These are phyloP conservation scores for Aristolochia californica DNA, from an alignment of 164 flowering plant genomes.

Conservation along the genomic window DNA sequence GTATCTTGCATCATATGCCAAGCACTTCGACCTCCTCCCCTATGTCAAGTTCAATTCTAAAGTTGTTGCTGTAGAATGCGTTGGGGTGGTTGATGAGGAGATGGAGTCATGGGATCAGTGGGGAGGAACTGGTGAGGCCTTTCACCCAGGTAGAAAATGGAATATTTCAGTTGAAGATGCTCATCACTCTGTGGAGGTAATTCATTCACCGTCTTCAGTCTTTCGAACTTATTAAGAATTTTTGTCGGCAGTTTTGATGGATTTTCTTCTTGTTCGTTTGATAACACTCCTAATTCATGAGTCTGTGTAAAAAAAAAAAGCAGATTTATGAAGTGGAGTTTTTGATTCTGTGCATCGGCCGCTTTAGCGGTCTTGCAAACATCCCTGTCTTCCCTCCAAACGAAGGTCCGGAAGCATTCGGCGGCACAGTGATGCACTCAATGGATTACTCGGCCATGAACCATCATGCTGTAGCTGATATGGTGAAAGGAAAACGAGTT, in stretches of 20 bases:
- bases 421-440: slow-evolving; percentile 44
- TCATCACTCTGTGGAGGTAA: slow-evolving; percentile 15
- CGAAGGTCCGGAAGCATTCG: slow-evolving; percentile 38
- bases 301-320: no score
- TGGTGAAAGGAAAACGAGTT: slow-evolving; percentile 29
- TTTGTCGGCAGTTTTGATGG: no score
- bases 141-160: slow-evolving; percentile 26
- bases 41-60: slow-evolving; percentile 26
- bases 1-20: slow-evolving; percentile 38
- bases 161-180: slow-evolving; percentile 22
- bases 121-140: slow-evolving; percentile 32
- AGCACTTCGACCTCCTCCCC: slow-evolving; percentile 20
- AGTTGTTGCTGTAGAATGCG: slow-evolving; percentile 26
- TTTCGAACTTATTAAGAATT: no score
- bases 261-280: no score
- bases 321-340: slow-evolving; percentile 31
- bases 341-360: slow-evolving; percentile 44
- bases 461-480: slow-evolving; percentile 20
- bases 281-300: no score
- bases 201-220: no score
- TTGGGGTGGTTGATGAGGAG: slow-evolving; percentile 21
- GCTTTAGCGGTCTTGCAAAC: slow-evolving; percentile 40
- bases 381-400: slow-evolving; percentile 33
- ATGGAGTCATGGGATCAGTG: slow-evolving; percentile 28
- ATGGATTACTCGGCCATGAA: slow-evolving; percentile 57